These are phyloP conservation scores for Ceratocystiopsis minuta DNA, from an alignment of 2,329 filamentous ascomycete genomes.

Conservation along the genomic window DNA sequence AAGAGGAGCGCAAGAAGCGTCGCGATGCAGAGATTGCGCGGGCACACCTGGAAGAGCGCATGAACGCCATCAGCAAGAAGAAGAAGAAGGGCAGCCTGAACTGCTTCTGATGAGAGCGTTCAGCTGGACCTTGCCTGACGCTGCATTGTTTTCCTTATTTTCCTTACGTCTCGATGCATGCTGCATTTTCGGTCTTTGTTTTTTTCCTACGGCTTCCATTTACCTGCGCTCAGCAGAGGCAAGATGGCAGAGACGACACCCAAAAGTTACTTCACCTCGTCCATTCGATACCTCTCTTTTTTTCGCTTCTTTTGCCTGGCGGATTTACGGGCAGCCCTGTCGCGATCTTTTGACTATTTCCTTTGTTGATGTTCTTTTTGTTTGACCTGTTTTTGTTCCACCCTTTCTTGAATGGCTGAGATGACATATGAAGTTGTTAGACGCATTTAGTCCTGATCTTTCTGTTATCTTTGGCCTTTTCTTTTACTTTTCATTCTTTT, in stretches of 20 bases:
- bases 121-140: no score
- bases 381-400: neutral
- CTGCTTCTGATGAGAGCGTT: constrained; percentile 67
- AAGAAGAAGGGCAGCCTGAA: constrained; percentile 93
- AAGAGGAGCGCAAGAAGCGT: constrained; percentile 89
- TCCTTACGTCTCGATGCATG: no score
- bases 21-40: constrained; percentile 77
- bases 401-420: constrained; percentile 4
- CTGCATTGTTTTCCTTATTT: neutral
- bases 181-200: neutral
- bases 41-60: constrained; percentile 80
- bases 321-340: neutral
- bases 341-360: neutral
- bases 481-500: neutral
- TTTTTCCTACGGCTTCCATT: neutral
- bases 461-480: neutral
- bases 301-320: neutral
- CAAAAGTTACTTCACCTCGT: neutral
- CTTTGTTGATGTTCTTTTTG: neutral
- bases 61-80: constrained; percentile 82
- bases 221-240: no score
- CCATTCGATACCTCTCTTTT: constrained; percentile 1
- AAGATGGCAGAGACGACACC: no score
- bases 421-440: constrained; percentile 6
- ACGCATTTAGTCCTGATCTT: constrained; percentile 3